Base-by-base conservation (phyloP, 345 rosid genomes). In the Rhizophora apiculata region DNA sequence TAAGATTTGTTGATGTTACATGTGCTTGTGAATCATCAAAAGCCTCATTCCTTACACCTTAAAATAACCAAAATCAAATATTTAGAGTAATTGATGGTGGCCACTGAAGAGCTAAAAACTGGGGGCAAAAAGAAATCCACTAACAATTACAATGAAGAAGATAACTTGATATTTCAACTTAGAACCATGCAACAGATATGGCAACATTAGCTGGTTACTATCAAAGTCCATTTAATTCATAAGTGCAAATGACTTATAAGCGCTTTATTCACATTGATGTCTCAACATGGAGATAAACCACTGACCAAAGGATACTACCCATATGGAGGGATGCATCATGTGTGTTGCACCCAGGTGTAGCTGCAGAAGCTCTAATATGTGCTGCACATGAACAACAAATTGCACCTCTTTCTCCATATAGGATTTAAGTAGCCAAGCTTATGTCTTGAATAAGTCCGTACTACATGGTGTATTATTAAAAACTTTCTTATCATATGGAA, bases 41-140 rank as follows among this genome's bases (percentile, higher is more conserved):
- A 66, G 78, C 70, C 75, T 92, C 98, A 76, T 85, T 86, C 46
- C 82, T 87, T 70, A 81, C 73, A 57, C 99, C 99, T 95, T 80
- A 48, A 78, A 26, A 71, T 20, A 39, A 76, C 64, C 60, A 74
- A 26, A 70, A 68, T 48, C 37, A 58, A 67, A 63, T 68, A 5
- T 60, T 34, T 31, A 36, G 67, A 75, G 22, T 32, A 74, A 69
- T 56, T 31, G 46, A 27, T 29, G 58, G 22, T 60, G 15, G 16
- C 49, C 67, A 76, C n/a, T 26, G 8, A 32, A 37, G 36, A 62
- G 30, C 49, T 18, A 62, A 60, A 22, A 74, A 10, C n/a, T 48
- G 16, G 3, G 46, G 52, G 61, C 67, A 26, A 62, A 11, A 60
- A 64, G 43, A 70, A 32, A 30, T 27, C 31, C 10, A 30, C 21